Evolutionary conservation across 23 red algal species (phyloP).

Genomic region (Agarophyton chilense): DNA sequence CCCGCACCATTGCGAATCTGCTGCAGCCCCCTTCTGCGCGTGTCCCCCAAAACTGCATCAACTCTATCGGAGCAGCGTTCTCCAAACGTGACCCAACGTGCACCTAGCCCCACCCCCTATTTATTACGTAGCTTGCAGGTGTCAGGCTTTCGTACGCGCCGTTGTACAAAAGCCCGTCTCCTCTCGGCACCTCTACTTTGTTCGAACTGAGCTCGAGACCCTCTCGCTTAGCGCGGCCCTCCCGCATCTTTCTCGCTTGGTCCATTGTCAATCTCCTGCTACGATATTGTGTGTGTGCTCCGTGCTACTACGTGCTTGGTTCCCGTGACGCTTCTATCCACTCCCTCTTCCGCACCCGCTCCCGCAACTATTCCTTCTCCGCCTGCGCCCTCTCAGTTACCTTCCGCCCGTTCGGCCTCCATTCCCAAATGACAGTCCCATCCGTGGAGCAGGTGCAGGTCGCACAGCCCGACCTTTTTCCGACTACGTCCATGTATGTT

Average conservation of each 20-base stretch:
- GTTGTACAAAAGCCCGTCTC: not conserved
- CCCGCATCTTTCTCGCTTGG: not conserved
- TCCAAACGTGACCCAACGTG: too few species aligned
- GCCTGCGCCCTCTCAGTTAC: not conserved
- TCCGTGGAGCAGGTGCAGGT: not conserved
- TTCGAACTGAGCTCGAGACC: too few species aligned
- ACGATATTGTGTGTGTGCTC: not conserved
- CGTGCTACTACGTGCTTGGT: not conserved
- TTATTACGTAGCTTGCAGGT: not conserved
- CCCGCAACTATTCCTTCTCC: not conserved
- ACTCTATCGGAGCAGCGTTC: too few species aligned
- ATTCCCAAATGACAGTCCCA: not conserved
- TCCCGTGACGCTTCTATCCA: not conserved
- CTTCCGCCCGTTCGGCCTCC: constrained; percentile 17
- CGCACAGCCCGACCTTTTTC: not conserved
- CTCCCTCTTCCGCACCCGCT: not conserved
- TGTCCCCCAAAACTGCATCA: too few species aligned
- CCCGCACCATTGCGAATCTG: too few species aligned
- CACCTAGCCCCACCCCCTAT: too few species aligned
- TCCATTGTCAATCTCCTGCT: not conserved
- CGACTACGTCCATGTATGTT: not conserved
- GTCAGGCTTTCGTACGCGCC: not conserved
- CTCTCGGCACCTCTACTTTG: not conserved
- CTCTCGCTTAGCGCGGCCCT: not conserved
- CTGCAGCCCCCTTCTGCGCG: too few species aligned